Percentiles rank a stretch among this genome's conserved stretches.
Evolutionary conservation across 495 filamentous ascomycete species (phyloP).

Genomic region (Talaromyces liani): DNA sequence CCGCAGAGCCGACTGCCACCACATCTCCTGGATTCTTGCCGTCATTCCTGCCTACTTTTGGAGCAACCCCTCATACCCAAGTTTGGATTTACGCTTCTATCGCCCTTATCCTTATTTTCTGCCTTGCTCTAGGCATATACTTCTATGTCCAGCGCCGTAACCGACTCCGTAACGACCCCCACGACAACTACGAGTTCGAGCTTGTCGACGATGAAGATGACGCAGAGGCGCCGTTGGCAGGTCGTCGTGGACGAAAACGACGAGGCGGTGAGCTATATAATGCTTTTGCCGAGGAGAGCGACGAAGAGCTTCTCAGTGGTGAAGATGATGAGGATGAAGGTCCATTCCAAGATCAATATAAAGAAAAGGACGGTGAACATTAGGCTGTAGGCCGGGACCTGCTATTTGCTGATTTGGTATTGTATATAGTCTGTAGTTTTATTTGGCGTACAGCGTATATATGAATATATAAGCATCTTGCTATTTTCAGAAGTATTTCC

Average conservation of each 20-base stretch:
- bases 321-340: constrained; percentile 43
- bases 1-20: constrained; percentile 22
- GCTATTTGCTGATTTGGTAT: neutral
- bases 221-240: constrained; percentile 32
- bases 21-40: constrained; percentile 60
- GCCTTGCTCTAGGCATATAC: constrained; percentile 69
- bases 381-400: neutral
- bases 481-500: neutral
- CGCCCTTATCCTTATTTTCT: constrained; percentile 78
- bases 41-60: constrained; percentile 92
- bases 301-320: constrained; percentile 59
- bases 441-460: neutral
- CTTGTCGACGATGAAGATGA: constrained; percentile 81
- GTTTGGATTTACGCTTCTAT: constrained; percentile 91
- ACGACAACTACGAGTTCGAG: constrained; percentile 92
- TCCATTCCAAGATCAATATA: constrained; percentile 28
- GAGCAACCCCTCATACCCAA: constrained; percentile 80
- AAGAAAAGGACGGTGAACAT: neutral
- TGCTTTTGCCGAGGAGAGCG: constrained; percentile 78
- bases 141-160: constrained; percentile 71
- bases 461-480: neutral
- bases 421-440: neutral
- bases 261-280: constrained; percentile 85
- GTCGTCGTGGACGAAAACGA: constrained; percentile 34
- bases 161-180: constrained; percentile 62